Evolutionary conservation across 495 filamentous ascomycete genomes (phyloP).

Genomic region (Annulohypoxylon maeteangense): DNA sequence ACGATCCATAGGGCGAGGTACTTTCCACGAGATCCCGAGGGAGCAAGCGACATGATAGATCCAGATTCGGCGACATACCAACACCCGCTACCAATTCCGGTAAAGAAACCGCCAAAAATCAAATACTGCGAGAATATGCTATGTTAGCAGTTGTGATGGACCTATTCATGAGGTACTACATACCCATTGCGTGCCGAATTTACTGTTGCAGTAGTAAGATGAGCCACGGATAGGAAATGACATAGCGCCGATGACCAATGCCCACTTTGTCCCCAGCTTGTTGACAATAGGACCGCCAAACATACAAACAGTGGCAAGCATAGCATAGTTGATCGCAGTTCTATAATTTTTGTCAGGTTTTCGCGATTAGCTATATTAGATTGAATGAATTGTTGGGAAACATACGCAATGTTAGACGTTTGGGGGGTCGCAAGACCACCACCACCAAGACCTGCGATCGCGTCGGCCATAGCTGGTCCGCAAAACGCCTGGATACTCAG

Average conservation of each 20-base stretch:
- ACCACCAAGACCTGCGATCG: conserved; percentile 37
- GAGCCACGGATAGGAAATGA: conserved; percentile 62
- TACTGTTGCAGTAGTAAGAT: conserved; percentile 61
- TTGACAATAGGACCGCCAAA: conserved; percentile 58
- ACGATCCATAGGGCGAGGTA: conserved; percentile 62
- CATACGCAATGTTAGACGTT: conserved; percentile 38
- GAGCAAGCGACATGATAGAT: conserved; percentile 60
- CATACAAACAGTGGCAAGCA: conserved; percentile 47
- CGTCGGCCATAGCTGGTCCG: conserved; percentile 38
- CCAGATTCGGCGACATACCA: conserved; percentile 63
- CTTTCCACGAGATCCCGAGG: conserved; percentile 56
- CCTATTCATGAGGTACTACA: not conserved
- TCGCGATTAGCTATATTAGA: not conserved
- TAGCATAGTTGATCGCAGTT: conserved; percentile 37
- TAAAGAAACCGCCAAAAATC: conserved; percentile 59
- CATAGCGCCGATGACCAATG: conserved; percentile 58
- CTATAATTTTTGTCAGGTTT: conserved; percentile 14
- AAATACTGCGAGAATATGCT: conserved; percentile 36
- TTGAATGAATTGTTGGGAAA: not conserved
- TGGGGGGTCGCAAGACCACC: conserved; percentile 39
- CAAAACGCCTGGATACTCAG: conserved; percentile 39
- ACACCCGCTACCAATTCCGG: conserved; percentile 58
- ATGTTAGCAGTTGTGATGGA: conserved; percentile 3
- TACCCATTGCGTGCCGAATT: conserved; percentile 61
- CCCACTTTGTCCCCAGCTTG: conserved; percentile 58